phyloP scores from a whole-genome alignment of 225 moss, liverwort and hornwort genomes.

The Pseudisothecium myosuroides region DNA sequence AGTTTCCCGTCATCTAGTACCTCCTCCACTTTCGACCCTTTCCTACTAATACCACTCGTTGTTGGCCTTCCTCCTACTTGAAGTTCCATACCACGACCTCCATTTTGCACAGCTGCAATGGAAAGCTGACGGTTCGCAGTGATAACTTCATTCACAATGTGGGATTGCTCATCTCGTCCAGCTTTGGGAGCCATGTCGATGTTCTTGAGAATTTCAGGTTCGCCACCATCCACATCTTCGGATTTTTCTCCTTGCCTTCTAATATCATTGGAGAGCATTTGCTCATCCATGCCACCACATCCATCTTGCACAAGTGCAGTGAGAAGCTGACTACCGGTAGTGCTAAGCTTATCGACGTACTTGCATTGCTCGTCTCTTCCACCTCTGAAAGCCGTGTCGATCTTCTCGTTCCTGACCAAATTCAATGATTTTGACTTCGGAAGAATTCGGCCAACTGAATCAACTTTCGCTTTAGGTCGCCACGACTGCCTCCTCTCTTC shows the following conservation, averaged over 20 bases:
- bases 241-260: background rate
- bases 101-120: conserved; percentile 2
- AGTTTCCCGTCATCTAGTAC: background rate
- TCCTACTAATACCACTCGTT: background rate
- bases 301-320: conserved; percentile 9
- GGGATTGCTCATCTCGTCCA: background rate
- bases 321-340: conserved; percentile 8
- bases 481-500: conserved; percentile 9
- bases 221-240: background rate
- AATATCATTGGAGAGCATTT: background rate
- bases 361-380: background rate
- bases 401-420: background rate
- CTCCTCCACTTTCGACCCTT: background rate
- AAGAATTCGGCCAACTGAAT: background rate
- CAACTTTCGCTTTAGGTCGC: background rate
- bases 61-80: background rate
- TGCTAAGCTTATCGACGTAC: conserved; percentile 11
- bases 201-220: background rate
- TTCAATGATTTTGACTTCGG: background rate
- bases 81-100: background rate
- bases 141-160: background rate
- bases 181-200: background rate
- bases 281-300: background rate
- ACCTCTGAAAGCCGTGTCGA: background rate
- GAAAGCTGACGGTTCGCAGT: background rate